Evolutionary conservation across 345 rosid genomes (phyloP).

Genomic region (Aquilaria sinensis): DNA sequence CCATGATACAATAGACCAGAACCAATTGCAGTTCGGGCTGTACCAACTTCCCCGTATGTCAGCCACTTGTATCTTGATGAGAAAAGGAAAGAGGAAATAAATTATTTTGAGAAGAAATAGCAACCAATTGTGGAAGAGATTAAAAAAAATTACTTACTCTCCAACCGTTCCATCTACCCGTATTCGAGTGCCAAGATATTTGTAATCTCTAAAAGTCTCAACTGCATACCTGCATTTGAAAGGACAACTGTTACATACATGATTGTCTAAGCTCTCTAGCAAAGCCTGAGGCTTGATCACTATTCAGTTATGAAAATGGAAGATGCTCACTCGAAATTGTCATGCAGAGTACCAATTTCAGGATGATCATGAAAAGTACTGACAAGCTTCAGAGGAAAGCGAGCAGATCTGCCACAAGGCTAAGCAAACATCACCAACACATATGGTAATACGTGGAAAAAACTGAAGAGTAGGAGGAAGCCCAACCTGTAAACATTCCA

Average conservation of each 20-base stretch:
- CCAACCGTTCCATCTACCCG: slow-evolving; percentile 92
- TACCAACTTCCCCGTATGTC: slow-evolving; percentile 92
- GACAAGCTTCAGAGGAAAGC: slow-evolving; percentile 71
- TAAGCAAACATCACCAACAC: neutral
- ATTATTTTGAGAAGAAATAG: slow-evolving; percentile 8
- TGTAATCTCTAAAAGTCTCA: slow-evolving; percentile 73
- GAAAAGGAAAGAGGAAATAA: slow-evolving; percentile 8
- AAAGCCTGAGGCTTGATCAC: neutral
- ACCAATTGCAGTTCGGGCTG: slow-evolving; percentile 81
- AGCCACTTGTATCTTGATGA: slow-evolving; percentile 81
- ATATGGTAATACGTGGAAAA: neutral
- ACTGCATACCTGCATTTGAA: slow-evolving; percentile 49
- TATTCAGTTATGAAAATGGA: slow-evolving; percentile 6
- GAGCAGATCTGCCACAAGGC: slow-evolving; percentile 53
- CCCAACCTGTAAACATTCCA: slow-evolving; percentile 91
- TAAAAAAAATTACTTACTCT: slow-evolving; percentile 50
- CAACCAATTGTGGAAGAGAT: slow-evolving; percentile 9
- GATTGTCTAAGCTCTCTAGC: neutral
- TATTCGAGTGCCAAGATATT: slow-evolving; percentile 80
- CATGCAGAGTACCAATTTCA: slow-evolving; percentile 80
- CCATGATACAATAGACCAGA: slow-evolving; percentile 75
- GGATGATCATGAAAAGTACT: slow-evolving; percentile 81
- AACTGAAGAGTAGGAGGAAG: neutral
- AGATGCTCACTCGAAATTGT: slow-evolving; percentile 76
- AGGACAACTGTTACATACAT: neutral